Evolutionary conservation across 345 rosid species (phyloP).

Genomic region (Bruguiera gymnorhiza): DNA sequence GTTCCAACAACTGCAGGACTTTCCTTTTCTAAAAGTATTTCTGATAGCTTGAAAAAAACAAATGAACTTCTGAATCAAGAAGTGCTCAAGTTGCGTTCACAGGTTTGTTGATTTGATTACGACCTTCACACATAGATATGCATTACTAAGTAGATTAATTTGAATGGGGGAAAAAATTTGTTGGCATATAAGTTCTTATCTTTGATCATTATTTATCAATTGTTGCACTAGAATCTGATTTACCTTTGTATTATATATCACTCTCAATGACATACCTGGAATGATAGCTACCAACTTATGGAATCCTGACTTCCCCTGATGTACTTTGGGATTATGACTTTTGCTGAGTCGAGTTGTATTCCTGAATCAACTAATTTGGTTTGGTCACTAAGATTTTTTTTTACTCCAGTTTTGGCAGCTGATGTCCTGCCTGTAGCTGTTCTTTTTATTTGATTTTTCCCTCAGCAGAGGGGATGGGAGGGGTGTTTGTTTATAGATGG

Average conservation of each 20-base stretch:
- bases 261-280: too few relatives aligned
- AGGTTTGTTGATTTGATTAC: slow-evolving; percentile 45
- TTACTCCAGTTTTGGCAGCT: neutral
- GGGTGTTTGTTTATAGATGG: neutral
- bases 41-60: slow-evolving; percentile 91
- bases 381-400: neutral
- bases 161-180: neutral
- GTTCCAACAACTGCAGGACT: slow-evolving; percentile 80
- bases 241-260: too few relatives aligned
- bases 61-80: slow-evolving; percentile 91
- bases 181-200: neutral
- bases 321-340: too few relatives aligned
- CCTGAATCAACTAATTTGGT: slow-evolving; percentile 1
- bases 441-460: too few relatives aligned
- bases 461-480: neutral
- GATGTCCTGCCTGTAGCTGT: too few relatives aligned
- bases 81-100: slow-evolving; percentile 72
- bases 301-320: too few relatives aligned
- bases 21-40: slow-evolving; percentile 67
- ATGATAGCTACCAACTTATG: too few relatives aligned
- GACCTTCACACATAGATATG: neutral
- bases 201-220: too few relatives aligned
- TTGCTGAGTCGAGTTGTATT: neutral
- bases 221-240: too few relatives aligned
- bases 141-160: neutral